phyloP scores from a whole-genome alignment of 2,329 filamentous ascomycete species.

The Diaporthe aspalathi region DNA sequence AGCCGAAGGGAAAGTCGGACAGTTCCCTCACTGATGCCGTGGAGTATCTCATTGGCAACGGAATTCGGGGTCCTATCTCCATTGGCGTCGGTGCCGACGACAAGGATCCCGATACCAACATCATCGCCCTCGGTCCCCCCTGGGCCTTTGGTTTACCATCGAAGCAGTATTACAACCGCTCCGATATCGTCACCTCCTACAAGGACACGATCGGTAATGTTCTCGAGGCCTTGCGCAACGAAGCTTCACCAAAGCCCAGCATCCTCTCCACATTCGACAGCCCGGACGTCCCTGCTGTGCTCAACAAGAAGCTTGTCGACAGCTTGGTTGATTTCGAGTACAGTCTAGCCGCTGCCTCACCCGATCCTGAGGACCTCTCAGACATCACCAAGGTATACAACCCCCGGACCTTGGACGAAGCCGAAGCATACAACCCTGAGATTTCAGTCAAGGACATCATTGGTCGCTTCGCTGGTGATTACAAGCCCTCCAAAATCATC shows the following conservation, averaged over 20 bases:
- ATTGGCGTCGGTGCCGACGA: conserved; percentile 57
- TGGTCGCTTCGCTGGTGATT: conserved; percentile 17
- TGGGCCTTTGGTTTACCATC: conserved; percentile 69
- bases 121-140: conserved; percentile 56
- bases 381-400: conserved; percentile 40
- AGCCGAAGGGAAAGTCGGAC: conserved; percentile 20
- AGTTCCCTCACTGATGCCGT: conserved; percentile 53
- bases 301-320: conserved; percentile 45
- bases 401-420: conserved; percentile 34
- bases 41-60: conserved; percentile 51
- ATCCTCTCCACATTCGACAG: conserved; percentile 43
- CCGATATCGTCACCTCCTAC: conserved; percentile 64
- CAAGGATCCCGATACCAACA: conserved; percentile 52
- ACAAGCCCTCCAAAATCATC: conserved; percentile 38
- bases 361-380: conserved; percentile 40
- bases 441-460: conserved; percentile 41
- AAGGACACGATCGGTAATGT: conserved; percentile 56
- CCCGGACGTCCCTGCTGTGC: conserved; percentile 41
- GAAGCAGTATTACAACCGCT: conserved; percentile 70
- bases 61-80: conserved; percentile 55
- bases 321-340: conserved; percentile 43
- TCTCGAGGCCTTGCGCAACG: conserved; percentile 43
- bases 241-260: conserved; percentile 1
- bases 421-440: conserved; percentile 37
- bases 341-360: conserved; percentile 38